These are phyloP conservation scores for Colletotrichum tanaceti DNA, from an alignment of 2,329 filamentous ascomycete species.

Conservation along the genomic window DNA sequence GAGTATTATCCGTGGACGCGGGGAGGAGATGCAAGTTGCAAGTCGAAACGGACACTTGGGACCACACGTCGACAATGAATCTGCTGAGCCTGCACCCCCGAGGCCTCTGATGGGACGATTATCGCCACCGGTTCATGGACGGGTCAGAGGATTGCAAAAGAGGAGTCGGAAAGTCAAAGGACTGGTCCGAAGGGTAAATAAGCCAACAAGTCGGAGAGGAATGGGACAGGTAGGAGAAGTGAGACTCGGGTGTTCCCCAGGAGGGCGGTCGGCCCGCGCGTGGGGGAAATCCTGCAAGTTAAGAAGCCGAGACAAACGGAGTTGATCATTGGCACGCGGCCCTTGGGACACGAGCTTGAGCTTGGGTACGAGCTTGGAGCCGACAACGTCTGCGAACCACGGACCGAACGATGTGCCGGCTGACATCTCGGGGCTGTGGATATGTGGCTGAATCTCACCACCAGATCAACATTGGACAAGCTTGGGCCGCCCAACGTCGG, in stretches of 20 bases:
- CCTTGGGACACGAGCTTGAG: neutral
- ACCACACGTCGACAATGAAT: conserved; percentile 45
- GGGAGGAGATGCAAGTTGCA: conserved; percentile 45
- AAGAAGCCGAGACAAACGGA: neutral
- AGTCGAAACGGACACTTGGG: conserved; percentile 47
- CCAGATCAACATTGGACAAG: neutral
- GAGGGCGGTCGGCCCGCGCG: neutral
- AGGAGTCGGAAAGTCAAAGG: neutral
- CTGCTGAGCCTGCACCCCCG: conserved; percentile 1
- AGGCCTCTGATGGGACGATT: neutral
- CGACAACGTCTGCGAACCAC: neutral
- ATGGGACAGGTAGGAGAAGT: neutral
- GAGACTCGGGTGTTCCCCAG: neutral
- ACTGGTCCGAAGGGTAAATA: neutral
- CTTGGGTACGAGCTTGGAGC: neutral
- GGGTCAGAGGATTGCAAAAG: neutral
- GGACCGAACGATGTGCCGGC: neutral
- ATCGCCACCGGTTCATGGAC: conserved; percentile 1
- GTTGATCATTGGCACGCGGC: neutral
- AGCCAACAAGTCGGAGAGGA: neutral
- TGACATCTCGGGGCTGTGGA: neutral
- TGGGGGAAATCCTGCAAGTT: neutral
- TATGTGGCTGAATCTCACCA: neutral
- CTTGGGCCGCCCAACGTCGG: neutral
- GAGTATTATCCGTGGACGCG: conserved; percentile 49